Percentiles rank a stretch among this genome's conserved stretches.
These are phyloP conservation scores for Diutina rugosa DNA, from an alignment of 1,139 yeast genomes.

Conservation along the genomic window DNA sequence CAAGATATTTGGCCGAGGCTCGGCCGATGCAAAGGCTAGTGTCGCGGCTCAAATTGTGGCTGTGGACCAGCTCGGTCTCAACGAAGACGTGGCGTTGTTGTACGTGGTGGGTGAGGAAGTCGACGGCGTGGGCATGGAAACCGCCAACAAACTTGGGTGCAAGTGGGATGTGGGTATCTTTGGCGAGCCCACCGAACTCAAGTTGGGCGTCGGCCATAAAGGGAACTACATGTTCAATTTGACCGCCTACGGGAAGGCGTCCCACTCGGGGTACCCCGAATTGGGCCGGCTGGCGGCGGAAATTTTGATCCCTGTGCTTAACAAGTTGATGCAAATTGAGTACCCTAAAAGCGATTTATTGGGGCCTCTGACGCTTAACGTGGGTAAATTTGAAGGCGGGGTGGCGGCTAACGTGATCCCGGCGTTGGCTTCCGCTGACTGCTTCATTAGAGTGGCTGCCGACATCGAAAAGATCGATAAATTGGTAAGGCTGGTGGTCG, in stretches of 20 bases:
- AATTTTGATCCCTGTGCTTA: constrained; percentile 38
- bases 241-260: constrained; percentile 40
- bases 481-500: constrained; percentile 22
- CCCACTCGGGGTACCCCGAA: constrained; percentile 64
- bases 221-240: constrained; percentile 34
- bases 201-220: constrained; percentile 61
- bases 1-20: constrained; percentile 49
- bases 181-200: constrained; percentile 67
- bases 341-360: constrained; percentile 40
- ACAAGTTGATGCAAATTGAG: constrained; percentile 16
- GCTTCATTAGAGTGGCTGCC: constrained; percentile 43
- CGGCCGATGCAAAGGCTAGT: constrained; percentile 58
- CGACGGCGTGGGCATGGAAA: constrained; percentile 47
- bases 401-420: constrained; percentile 55
- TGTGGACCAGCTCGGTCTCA: constrained; percentile 17
- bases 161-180: constrained; percentile 52
- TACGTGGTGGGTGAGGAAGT: constrained; percentile 63
- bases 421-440: constrained; percentile 37
- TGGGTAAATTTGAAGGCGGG: constrained; percentile 49
- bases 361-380: constrained; percentile 51
- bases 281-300: constrained; percentile 54
- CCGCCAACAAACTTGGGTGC: constrained; percentile 27
- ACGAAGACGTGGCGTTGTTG: constrained; percentile 41
- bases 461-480: constrained; percentile 24
- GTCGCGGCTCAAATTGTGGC: constrained; percentile 44